phyloP scores from a whole-genome alignment of 2,329 filamentous ascomycete species.

The Xylaria polymorpha region DNA sequence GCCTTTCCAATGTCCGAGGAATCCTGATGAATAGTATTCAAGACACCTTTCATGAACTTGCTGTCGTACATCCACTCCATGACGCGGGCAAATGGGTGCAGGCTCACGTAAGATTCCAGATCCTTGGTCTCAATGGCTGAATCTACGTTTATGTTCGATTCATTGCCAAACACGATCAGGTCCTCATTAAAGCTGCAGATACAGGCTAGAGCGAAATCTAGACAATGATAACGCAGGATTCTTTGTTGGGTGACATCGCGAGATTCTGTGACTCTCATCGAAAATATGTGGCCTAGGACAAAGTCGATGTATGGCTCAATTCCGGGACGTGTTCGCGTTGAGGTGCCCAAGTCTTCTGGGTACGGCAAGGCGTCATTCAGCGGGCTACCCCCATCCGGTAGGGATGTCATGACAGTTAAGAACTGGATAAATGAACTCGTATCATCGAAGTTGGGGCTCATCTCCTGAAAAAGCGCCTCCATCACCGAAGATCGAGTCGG shows the following conservation, averaged over 20 bases:
- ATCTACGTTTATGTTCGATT: conserved; percentile 80
- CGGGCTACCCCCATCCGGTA: conserved; percentile 68
- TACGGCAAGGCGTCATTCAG: conserved; percentile 85
- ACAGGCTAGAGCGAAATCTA: conserved; percentile 84
- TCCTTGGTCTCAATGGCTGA: conserved; percentile 78
- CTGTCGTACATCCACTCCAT: conserved; percentile 99
- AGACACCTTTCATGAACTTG: conserved; percentile 82
- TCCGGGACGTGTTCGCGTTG: conserved; percentile 79
- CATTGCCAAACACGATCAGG: conserved; percentile 84
- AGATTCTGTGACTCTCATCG: conserved; percentile 72
- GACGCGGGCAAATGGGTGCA: conserved; percentile 92
- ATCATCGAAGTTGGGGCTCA: conserved; percentile 85
- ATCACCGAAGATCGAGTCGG: conserved; percentile 53
- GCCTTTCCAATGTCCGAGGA: conserved; percentile 77
- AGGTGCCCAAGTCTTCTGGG: conserved; percentile 83
- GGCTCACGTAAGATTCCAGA: conserved; percentile 80
- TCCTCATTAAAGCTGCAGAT: conserved; percentile 93
- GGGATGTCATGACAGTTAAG: conserved; percentile 76
- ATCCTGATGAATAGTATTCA: conserved; percentile 82
- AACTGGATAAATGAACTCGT: conserved; percentile 85
- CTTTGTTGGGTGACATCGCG: conserved; percentile 75
- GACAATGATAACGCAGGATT: conserved; percentile 80
- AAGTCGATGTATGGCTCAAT: conserved; percentile 96
- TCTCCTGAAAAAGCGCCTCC: conserved; percentile 77
- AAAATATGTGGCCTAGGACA: conserved; percentile 82